phyloP scores from a whole-genome alignment of 768 basidiomycete genomes.

The Hypholoma sublateritium region DNA sequence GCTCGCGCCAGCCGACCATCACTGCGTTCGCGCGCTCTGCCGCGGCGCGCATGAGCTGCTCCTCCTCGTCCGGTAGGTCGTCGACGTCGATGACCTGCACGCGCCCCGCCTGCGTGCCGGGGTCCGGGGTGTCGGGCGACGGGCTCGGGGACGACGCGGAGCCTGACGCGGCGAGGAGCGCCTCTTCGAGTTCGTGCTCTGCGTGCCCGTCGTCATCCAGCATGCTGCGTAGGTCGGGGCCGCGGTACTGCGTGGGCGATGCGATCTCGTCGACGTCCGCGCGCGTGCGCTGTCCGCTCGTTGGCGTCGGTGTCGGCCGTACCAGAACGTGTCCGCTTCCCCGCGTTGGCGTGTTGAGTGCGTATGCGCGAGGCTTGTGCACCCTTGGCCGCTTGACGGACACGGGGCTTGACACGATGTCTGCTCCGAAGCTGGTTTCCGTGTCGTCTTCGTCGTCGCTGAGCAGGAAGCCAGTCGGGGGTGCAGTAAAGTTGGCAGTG shows the following conservation, averaged over 20 bases:
- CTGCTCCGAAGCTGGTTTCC: conserved; percentile 17
- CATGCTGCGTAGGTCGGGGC: conserved; percentile 24
- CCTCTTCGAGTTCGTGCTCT: conserved; percentile 7
- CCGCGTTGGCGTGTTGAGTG: conserved; percentile 10
- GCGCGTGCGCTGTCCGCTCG: conserved; percentile 1
- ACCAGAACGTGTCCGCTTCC: conserved; percentile 10
- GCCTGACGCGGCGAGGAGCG: conserved; percentile 13
- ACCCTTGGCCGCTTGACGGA: conserved; percentile 22
- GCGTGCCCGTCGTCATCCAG: conserved; percentile 13
- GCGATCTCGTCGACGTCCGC: conserved; percentile 17
- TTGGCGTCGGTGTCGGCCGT: conserved; percentile 19
- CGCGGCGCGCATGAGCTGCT: not conserved
- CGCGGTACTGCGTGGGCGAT: conserved; percentile 21
- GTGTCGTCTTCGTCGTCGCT: conserved; percentile 19
- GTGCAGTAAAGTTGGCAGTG: not conserved
- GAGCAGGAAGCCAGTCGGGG: conserved; percentile 6
- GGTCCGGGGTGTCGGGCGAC: conserved; percentile 33
- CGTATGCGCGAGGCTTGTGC: not conserved
- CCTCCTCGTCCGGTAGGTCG: conserved; percentile 24
- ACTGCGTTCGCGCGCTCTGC: conserved; percentile 20
- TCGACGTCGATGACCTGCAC: conserved; percentile 25
- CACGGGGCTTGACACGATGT: conserved; percentile 28
- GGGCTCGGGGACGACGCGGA: conserved; percentile 31
- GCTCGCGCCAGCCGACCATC: conserved; percentile 29
- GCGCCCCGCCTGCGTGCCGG: conserved; percentile 8